Evolutionary conservation across 257 asterid species (phyloP).

Genomic region (Primulina tabacum): DNA sequence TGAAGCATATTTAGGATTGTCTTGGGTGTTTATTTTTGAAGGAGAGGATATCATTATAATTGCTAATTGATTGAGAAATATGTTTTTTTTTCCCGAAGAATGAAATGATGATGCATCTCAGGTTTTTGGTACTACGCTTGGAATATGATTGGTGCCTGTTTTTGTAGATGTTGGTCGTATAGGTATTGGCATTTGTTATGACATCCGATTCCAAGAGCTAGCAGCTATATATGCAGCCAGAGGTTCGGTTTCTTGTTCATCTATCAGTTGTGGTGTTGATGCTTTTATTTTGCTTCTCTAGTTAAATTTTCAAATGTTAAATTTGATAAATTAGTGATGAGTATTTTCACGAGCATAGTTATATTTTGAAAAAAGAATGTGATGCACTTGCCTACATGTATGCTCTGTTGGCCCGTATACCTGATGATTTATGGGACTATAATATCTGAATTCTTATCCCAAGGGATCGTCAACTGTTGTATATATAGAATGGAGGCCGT

Average conservation of each 20-base stretch:
- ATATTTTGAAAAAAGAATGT: background rate
- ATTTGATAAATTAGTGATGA: background rate
- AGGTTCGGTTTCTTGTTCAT: conserved; percentile 42
- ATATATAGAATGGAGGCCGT: conserved; percentile 6
- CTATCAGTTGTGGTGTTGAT: conserved; percentile 11
- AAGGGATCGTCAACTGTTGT: background rate
- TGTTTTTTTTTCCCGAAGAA: background rate
- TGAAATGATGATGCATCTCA: conserved; percentile 9
- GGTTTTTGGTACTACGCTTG: background rate
- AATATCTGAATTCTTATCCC: conserved; percentile 4
- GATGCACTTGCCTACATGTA: conserved; percentile 3
- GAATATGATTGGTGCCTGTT: conserved; percentile 24
- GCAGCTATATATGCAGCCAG: conserved; percentile 83
- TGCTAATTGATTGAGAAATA: conserved; percentile 11
- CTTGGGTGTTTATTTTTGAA: conserved; percentile 11
- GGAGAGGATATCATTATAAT: conserved; percentile 5
- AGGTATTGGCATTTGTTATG: conserved; percentile 87
- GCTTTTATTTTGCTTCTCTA: conserved; percentile 1
- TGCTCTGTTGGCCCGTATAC: background rate
- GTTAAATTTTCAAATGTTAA: conserved; percentile 13
- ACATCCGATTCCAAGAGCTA: conserved; percentile 79
- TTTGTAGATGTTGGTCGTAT: conserved; percentile 79
- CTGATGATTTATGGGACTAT: conserved; percentile 8
- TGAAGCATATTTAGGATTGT: conserved; percentile 8
- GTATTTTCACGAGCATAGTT: background rate